Conservation (phyloP, 345 rosid species). For the Syzygium aqueum region DNA sequence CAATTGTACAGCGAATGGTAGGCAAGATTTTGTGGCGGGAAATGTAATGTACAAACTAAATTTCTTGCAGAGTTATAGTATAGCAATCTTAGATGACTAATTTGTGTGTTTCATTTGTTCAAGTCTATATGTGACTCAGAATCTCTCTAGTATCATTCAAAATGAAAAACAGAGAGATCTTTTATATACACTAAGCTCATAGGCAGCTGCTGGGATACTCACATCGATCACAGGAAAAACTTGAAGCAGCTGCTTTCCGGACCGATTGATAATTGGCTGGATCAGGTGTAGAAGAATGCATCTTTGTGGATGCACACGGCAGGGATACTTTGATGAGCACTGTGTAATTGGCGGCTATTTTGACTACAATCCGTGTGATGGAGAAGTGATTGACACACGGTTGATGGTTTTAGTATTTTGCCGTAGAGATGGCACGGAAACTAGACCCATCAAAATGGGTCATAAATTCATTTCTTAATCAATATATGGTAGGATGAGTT, state of each 20-base stretch:
- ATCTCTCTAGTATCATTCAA: neutral
- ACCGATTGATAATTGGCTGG: neutral
- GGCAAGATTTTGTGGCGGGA: neutral
- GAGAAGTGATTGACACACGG: neutral
- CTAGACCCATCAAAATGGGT: too few relatives aligned
- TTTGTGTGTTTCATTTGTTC: neutral
- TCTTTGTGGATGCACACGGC: neutral
- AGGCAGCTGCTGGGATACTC: neutral
- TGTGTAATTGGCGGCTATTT: neutral
- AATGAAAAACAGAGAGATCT: neutral
- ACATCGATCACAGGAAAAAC: neutral
- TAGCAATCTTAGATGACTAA: neutral
- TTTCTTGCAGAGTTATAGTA: neutral
- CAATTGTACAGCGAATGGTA: neutral
- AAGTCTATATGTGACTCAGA: neutral
- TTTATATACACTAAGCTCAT: neutral
- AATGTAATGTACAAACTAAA: neutral
- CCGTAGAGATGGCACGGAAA: neutral
- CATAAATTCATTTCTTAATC: too few relatives aligned
- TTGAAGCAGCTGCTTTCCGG: too few relatives aligned
- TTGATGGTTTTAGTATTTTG: neutral
- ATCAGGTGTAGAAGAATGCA: neutral
- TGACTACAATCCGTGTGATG: neutral
- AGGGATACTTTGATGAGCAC: neutral
- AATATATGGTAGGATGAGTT: too few relatives aligned